A percentile compares a stretch with the other conserved stretches of the same genome.
Evolutionary conservation across 192 early-diverging fungal species (phyloP).

Genomic region (Tieghemiomyces parasiticus): DNA sequence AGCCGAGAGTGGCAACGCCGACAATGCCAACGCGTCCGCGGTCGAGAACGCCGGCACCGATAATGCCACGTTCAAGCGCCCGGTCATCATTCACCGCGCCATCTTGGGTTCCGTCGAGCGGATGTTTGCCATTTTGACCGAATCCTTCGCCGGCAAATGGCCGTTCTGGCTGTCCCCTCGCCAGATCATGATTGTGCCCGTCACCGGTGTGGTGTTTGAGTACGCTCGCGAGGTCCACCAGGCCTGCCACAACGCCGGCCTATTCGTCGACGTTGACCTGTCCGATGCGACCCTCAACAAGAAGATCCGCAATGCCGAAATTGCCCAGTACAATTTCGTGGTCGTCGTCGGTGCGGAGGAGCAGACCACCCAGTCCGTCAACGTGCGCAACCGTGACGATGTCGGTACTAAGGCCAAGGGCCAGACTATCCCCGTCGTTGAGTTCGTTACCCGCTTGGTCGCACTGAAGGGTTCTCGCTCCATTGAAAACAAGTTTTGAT

Average conservation of each 20-base stretch:
- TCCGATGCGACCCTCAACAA: constrained; percentile 83
- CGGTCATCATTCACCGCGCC: constrained; percentile 97
- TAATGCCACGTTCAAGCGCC: constrained; percentile 50
- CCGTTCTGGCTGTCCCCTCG: constrained; percentile 96
- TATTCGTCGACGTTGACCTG: constrained; percentile 77
- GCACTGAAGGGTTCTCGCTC: constrained; percentile 48
- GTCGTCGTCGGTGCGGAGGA: constrained; percentile 88
- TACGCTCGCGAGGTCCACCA: constrained; percentile 71
- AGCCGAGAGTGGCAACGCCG: constrained; percentile 34
- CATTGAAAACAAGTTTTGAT: constrained; percentile 40
- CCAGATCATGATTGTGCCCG: constrained; percentile 82
- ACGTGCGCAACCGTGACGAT: constrained; percentile 81
- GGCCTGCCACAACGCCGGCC: constrained; percentile 50
- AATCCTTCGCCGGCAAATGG: constrained; percentile 95
- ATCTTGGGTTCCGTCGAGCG: constrained; percentile 95
- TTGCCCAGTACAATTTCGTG: constrained; percentile 93
- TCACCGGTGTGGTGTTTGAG: constrained; percentile 55
- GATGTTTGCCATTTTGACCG: constrained; percentile 87
- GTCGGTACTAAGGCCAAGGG: constrained; percentile 67
- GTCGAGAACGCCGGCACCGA: constrained; percentile 29
- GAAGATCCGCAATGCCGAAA: constrained; percentile 94
- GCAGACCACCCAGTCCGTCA: constrained; percentile 57
- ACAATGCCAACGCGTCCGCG: constrained; percentile 24
- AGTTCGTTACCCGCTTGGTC: constrained; percentile 50
- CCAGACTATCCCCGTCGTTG: constrained; percentile 55